Conservation (phyloP, 2,329 filamentous ascomycete genomes). For the Trichoderma aggressivum region DNA sequence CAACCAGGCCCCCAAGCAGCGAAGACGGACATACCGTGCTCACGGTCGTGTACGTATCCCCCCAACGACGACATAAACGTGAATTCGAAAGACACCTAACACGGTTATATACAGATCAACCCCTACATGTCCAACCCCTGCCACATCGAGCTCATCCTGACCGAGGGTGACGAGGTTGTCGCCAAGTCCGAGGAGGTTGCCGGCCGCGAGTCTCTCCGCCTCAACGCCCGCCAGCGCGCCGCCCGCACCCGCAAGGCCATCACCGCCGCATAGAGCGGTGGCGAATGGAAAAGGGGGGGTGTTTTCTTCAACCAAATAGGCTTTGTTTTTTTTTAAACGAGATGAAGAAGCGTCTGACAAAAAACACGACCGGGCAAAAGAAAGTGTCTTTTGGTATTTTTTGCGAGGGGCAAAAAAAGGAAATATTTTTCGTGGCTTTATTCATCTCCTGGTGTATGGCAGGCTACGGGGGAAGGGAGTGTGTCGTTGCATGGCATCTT, state of each 20-base stretch:
- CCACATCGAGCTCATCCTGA: slow-evolving; percentile 99
- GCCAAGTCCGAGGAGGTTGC: slow-evolving; percentile 87
- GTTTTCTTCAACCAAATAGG: neutral
- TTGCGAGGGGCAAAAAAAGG: slow-evolving; percentile 19
- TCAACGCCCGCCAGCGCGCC: slow-evolving; percentile 92
- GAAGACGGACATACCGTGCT: slow-evolving; percentile 98
- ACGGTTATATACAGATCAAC: slow-evolving; percentile 72
- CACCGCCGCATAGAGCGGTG: slow-evolving; percentile 55
- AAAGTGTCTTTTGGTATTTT: slow-evolving; percentile 17
- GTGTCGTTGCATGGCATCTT: slow-evolving; percentile 34
- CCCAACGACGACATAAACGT: neutral
- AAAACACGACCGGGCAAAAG: neutral
- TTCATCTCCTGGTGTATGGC: slow-evolving; percentile 39
- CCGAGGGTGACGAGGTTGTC: slow-evolving; percentile 93
- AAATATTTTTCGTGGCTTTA: slow-evolving; percentile 35
- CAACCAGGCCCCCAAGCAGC: slow-evolving; percentile 99
- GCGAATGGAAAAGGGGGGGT: neutral
- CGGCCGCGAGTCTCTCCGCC: slow-evolving; percentile 61
- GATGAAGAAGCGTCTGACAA: neutral
- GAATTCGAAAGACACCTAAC: slow-evolving; percentile 26
- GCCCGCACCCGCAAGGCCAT: slow-evolving; percentile 61
- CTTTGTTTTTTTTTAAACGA: slow-evolving; percentile 5
- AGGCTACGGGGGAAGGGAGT: slow-evolving; percentile 32
- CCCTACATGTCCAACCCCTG: slow-evolving; percentile 99
- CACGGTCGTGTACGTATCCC: slow-evolving; percentile 90